A percentile compares a stretch with the other conserved stretches of the same genome.
Evolutionary conservation across 2,329 filamentous ascomycete genomes (phyloP).

Genomic region (Diaporthe ilicicola): DNA sequence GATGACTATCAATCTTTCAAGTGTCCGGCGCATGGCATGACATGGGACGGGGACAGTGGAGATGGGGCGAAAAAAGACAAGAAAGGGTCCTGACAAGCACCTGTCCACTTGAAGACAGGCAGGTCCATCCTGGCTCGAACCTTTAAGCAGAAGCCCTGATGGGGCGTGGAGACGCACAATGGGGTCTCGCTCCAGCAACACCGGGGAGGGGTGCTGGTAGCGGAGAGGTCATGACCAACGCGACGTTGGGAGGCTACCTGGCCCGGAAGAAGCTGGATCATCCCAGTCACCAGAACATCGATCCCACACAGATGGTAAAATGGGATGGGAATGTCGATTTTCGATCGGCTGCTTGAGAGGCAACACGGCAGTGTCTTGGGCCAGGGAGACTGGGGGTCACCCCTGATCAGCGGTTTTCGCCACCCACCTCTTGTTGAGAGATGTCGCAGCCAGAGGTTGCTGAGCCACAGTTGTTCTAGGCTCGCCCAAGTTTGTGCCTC

Average conservation of each 20-base stretch:
- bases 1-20: constrained; percentile 21
- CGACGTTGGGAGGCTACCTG: constrained; percentile 16
- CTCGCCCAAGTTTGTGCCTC: constrained; percentile 14
- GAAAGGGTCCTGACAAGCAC: constrained; percentile 5
- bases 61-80: constrained; percentile 24
- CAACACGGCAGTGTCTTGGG: constrained; percentile 24
- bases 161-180: constrained; percentile 26
- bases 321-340: constrained; percentile 31
- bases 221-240: not conserved
- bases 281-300: constrained; percentile 25
- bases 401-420: constrained; percentile 31
- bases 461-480: constrained; percentile 39
- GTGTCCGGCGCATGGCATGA: constrained; percentile 27
- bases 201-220: constrained; percentile 30
- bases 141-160: constrained; percentile 25
- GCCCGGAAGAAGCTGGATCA: constrained; percentile 17
- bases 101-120: constrained; percentile 9
- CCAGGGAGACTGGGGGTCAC: constrained; percentile 9
- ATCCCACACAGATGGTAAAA: constrained; percentile 32
- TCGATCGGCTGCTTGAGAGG: constrained; percentile 28
- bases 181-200: constrained; percentile 20
- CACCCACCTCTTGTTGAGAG: constrained; percentile 24
- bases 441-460: constrained; percentile 23
- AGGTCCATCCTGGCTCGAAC: constrained; percentile 21
- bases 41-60: constrained; percentile 29